phyloP scores from a whole-genome alignment of 805 yeast species.

The Candida michaelii region DNA sequence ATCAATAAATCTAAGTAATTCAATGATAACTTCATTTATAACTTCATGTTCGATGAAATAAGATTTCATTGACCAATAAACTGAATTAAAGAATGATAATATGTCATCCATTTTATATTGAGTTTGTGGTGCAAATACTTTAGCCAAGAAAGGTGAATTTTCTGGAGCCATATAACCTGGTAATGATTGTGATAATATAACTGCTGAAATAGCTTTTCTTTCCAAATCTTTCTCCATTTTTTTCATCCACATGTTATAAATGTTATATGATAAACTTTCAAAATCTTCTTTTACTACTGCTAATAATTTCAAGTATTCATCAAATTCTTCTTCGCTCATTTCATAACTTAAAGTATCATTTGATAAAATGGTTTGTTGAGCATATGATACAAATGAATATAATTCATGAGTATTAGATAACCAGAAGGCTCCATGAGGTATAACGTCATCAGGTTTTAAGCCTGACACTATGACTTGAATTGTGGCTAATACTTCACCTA shows the following conservation, averaged over 20 bases:
- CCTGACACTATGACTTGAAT: slow-evolving; percentile 80
- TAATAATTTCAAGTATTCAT: slow-evolving; percentile 84
- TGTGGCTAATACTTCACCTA: slow-evolving; percentile 84
- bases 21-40: slow-evolving; percentile 78
- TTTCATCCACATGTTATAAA: slow-evolving; percentile 96
- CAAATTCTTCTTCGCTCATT: slow-evolving; percentile 86
- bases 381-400: slow-evolving; percentile 90
- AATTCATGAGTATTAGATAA: slow-evolving; percentile 93
- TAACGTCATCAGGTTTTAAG: slow-evolving; percentile 82
- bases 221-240: slow-evolving; percentile 88
- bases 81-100: slow-evolving; percentile 81
- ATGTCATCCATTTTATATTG: slow-evolving; percentile 94
- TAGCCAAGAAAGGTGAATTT: slow-evolving; percentile 74
- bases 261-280: slow-evolving; percentile 87
- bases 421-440: slow-evolving; percentile 96
- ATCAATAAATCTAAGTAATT: slow-evolving; percentile 81
- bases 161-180: slow-evolving; percentile 96
- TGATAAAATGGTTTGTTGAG: slow-evolving; percentile 86
- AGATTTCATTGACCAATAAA: slow-evolving; percentile 90
- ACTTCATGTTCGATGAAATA: slow-evolving; percentile 85
- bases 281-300: slow-evolving; percentile 92
- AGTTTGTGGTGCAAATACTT: slow-evolving; percentile 69
- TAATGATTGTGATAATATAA: slow-evolving; percentile 87
- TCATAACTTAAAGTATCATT: slow-evolving; percentile 77
- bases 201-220: slow-evolving; percentile 92